Evolutionary conservation across 345 rosid species (phyloP).

Genomic region (Brassica rapa): DNA sequence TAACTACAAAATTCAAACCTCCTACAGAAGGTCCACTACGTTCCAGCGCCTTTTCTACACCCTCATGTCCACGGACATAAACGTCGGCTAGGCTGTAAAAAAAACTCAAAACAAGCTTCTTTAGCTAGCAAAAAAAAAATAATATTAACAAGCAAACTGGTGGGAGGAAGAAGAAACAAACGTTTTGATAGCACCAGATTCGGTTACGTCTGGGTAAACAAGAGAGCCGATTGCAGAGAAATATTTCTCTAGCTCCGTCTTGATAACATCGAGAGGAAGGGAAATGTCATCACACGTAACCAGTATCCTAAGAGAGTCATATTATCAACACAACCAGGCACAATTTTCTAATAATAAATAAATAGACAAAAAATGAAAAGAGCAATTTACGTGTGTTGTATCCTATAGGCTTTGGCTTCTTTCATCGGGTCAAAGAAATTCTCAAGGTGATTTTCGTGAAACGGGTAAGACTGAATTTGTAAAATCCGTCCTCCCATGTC

Average conservation of each 20-base stretch:
- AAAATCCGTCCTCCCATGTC: background rate
- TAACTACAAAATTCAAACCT: background rate
- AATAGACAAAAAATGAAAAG: background rate
- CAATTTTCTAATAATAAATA: background rate
- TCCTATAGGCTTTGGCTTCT: background rate
- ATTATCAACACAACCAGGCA: background rate
- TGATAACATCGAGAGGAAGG: background rate
- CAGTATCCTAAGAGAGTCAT: background rate
- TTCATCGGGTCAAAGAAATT: background rate
- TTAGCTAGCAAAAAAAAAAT: background rate
- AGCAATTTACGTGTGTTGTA: background rate
- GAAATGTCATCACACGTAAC: background rate
- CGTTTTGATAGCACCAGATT: background rate
- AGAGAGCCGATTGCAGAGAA: background rate
- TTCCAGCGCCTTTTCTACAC: background rate
- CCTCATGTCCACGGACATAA: background rate
- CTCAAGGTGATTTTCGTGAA: background rate
- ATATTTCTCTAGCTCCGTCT: background rate
- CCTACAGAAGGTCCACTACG: background rate
- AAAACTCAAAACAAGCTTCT: background rate
- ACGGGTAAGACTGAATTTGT: background rate
- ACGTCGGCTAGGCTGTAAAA: background rate
- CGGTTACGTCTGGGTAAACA: background rate
- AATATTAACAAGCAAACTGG: background rate
- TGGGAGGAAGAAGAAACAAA: background rate